phyloP scores from a whole-genome alignment of 352 stramenopile genomes.

The Thalassiosira mediterranea region DNA sequence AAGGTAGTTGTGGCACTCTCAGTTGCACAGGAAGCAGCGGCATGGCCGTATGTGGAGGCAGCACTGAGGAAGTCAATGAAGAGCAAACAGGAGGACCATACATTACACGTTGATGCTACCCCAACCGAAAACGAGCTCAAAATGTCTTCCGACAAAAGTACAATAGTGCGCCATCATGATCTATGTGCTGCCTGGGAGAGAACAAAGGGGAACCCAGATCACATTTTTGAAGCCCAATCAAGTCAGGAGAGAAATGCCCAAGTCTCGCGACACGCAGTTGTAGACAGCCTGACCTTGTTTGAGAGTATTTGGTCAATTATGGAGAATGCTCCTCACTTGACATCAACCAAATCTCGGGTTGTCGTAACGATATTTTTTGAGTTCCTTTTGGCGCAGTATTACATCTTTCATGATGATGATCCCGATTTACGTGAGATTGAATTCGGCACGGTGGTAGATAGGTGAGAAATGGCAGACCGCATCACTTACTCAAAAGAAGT shows the following conservation, averaged over 20 bases:
- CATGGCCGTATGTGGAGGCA: conserved; percentile 67
- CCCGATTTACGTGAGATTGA: conserved; percentile 73
- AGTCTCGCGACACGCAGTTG: conserved; percentile 62
- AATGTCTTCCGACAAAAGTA: conserved; percentile 6
- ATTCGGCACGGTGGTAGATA: conserved; percentile 42
- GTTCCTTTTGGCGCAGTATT: conserved; percentile 81
- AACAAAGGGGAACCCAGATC: conserved; percentile 50
- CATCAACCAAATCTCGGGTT: conserved; percentile 72
- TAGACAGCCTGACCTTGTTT: conserved; percentile 69
- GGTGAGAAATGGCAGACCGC: conserved; percentile 28
- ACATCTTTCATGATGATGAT: conserved; percentile 74
- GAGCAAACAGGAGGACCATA: conserved; percentile 8
- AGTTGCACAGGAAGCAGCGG: conserved; percentile 49
- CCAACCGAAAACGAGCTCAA: conserved; percentile 8
- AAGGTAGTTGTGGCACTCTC: conserved; percentile 67
- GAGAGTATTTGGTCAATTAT: conserved; percentile 75
- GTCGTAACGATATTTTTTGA: conserved; percentile 83
- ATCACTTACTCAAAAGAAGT: too few relatives aligned
- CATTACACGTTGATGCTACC: background rate
- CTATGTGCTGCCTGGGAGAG: conserved; percentile 66
- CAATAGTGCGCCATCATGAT: conserved; percentile 54
- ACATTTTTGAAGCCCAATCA: conserved; percentile 58
- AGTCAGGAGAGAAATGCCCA: conserved; percentile 45
- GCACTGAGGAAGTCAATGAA: conserved; percentile 66
- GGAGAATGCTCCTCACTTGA: conserved; percentile 64